Evolutionary conservation across 371 early-diverging fungal genomes (phyloP).

Genomic region (Mortierella sp.): DNA sequence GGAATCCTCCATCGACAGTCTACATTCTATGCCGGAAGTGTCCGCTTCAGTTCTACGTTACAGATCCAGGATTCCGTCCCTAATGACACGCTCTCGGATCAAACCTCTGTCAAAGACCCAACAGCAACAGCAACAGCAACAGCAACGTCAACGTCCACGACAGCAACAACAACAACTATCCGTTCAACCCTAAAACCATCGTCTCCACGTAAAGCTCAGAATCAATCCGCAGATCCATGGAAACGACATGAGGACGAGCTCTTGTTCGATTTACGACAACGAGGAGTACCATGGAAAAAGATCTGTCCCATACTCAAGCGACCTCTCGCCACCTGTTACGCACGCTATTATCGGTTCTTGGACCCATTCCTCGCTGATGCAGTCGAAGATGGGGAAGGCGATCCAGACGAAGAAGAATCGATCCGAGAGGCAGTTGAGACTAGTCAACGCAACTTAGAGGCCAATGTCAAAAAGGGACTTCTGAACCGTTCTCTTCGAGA

Average conservation of each 20-base stretch:
- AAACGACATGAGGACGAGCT: constrained; percentile 17
- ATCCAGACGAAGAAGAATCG: constrained; percentile 10
- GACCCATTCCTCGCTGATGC: constrained; percentile 46
- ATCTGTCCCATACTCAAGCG: constrained; percentile 11
- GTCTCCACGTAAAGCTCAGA: background rate
- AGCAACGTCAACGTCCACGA: background rate
- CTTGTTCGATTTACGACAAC: constrained; percentile 27
- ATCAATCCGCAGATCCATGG: constrained; percentile 12
- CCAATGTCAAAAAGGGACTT: background rate
- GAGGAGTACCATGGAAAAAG: constrained; percentile 20
- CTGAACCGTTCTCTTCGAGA: background rate
- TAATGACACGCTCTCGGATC: too few species aligned
- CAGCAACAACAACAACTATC: background rate
- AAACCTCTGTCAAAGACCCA: background rate
- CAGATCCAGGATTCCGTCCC: background rate
- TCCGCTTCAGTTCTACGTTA: background rate
- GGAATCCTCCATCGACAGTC: constrained; percentile 2
- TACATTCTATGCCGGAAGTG: background rate
- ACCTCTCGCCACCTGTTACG: constrained; percentile 16
- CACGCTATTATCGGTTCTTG: constrained; percentile 42
- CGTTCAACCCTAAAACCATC: background rate
- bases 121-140: background rate
- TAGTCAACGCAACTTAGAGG: background rate
- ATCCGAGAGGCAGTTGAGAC: constrained; percentile 3
- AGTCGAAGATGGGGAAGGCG: constrained; percentile 29